Evolutionary conservation across 108 stramenopile species (phyloP), one percentile per base, ranked within the genome.

Genomic region (Asterionellopsis glacialis): DNA sequence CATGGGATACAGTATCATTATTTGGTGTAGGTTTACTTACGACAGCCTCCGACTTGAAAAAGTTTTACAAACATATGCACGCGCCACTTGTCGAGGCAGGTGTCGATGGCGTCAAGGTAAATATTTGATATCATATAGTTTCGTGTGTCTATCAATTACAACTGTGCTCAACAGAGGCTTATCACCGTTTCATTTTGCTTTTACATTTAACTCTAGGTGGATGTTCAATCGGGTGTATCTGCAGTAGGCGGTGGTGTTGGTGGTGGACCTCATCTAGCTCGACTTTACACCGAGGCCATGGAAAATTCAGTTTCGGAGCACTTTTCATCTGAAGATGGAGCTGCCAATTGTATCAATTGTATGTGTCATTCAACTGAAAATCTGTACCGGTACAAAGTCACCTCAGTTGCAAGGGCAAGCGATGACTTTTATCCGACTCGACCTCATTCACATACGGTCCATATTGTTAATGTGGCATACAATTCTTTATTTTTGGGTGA

Each of bases 341-440:
- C 61, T 40, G 33, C 63, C 24, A 59, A 65, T 41, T 64, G 78
- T 51, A 76, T 83, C 58, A 83, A 87, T 59, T 87, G 85, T 69
- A 87, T 87, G 85, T 83, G 85, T 59, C 85, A 87, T 56, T 77
- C 72, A 0, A 78, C 82, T 0, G 70, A 79, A 45, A 69, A 83
- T 41, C 60, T 83, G 11, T 77, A 75, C 41, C 69, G 67, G 0
- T 72, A 75, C 64, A 55, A 60, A 23, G 45, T 42, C 12, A 70
- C 76, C 26, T 48, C 81, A 16, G 51, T 82, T 1, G 70, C 67
- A 1, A 48, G 81, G 3, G 76, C 76, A 24, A 74, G 75, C 9
- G 85, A 84, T 59, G 85, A 87, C 51, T 84, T 82, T 44, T 87
- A 77, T 41, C 85, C 85, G 4, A 48, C 42, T 11, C 61, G 81